Percentiles rank a stretch among this genome's conserved stretches.
Evolutionary conservation across 2,329 filamentous ascomycete species (phyloP).

Genomic region (Pyrenochaeta sp.): DNA sequence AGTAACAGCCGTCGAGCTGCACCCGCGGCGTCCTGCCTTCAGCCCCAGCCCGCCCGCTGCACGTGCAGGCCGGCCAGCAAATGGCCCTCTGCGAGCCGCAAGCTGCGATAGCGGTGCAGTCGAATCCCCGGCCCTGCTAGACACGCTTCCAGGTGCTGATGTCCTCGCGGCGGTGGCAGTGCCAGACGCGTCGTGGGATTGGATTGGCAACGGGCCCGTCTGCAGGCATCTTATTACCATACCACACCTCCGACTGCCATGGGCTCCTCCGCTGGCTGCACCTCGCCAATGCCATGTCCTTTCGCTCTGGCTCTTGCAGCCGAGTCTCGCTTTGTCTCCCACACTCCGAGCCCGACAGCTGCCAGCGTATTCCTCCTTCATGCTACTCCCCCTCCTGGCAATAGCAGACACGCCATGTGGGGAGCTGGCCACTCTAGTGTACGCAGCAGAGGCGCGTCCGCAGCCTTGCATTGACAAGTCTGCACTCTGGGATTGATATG

Average conservation of each 20-base stretch:
- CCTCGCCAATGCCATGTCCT: background rate
- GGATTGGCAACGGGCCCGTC: slow-evolving; percentile 1
- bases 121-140: slow-evolving; percentile 26
- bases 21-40: slow-evolving; percentile 22
- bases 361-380: too few species aligned
- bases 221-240: slow-evolving; percentile 10
- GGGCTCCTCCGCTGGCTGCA: background rate
- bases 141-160: slow-evolving; percentile 33
- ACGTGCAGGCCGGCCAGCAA: slow-evolving; percentile 40
- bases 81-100: slow-evolving; percentile 32
- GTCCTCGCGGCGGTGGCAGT: slow-evolving; percentile 43
- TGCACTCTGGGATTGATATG: slow-evolving; percentile 1
- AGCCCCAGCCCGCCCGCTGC: slow-evolving; percentile 39
- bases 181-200: slow-evolving; percentile 17
- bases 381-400: slow-evolving; percentile 5
- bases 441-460: slow-evolving; percentile 8
- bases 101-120: slow-evolving; percentile 24
- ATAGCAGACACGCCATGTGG: slow-evolving; percentile 8
- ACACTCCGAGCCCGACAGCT: slow-evolving; percentile 1
- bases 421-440: slow-evolving; percentile 7
- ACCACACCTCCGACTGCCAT: slow-evolving; percentile 6
- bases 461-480: slow-evolving; percentile 11
- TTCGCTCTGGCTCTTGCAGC: background rate
- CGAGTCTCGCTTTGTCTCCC: background rate
- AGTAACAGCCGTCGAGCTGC: slow-evolving; percentile 26